Evolutionary conservation across 305 asterid species (phyloP), one percentile per base, ranked within the genome.

Genomic region (Fraxinus xanthoxyloides): DNA sequence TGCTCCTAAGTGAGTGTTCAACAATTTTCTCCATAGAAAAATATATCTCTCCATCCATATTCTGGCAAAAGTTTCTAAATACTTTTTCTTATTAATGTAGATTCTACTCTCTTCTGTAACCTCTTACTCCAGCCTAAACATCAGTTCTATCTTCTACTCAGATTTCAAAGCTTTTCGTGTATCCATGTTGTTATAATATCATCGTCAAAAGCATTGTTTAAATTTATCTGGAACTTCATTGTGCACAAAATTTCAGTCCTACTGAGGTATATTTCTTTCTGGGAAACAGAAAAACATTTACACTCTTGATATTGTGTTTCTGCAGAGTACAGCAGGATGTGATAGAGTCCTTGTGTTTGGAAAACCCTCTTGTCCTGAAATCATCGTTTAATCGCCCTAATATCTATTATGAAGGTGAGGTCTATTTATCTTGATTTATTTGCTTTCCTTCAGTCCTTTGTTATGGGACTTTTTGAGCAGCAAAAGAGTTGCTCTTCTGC

Each of bases 311-410:
- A 78, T 87, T 67, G 48, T 77, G 83, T 79, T 51, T 87, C 85
- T 91, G 91, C 97, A 95, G 99, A 90, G 98, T 95, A 85, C 98
- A 94, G 91, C 88, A 89, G 90, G 98, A 95, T 84, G 94, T 95
- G 87, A 92, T 93, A 76, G 88, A 85, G 72, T 94, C 98, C 75
- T 87, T 95, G 93, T 85, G 87, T 86, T 88, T 95, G 89, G 91
- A 85, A 85, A 93, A 88, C 81, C 98, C 99, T 46, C 93, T 94
- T 79, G 92, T 94, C 82, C 90, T 95, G 87, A 94, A 92, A 86
- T 94, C 99, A 63, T 94, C 99, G 56, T 95, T 95, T 88, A 95
- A 95, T 83, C 98, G 99, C 72, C 91, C 97, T 82, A 95, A 95
- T 90, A 93, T 95, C 75, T 90, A 90, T 86, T 95, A 94, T 88